Base-by-base conservation (phyloP, 2,329 filamentous ascomycete species). In the Tolypocladium nubicola region DNA sequence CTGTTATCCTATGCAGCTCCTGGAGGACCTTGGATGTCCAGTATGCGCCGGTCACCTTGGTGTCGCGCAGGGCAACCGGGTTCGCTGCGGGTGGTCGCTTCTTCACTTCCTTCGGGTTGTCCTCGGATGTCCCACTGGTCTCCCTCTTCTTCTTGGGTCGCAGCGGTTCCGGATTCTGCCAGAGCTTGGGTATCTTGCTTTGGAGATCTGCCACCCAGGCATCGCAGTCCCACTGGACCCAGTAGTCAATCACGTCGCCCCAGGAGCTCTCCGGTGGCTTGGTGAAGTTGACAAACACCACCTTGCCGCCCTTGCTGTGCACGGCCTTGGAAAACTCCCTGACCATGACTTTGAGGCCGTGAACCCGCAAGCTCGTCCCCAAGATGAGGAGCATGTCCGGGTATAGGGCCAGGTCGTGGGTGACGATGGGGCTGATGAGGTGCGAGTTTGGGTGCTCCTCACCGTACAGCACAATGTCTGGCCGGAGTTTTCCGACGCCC, bases 171-270 rank as follows among this genome's bases (percentile, higher is more conserved):
- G 76, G 75, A 0, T 78, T 77, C 57, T 81, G 70, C 83, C 84
- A 87, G 4, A 87, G 72, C 53, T 79, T 77, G 1, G 83, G 80
- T 57, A 85, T 78, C 56, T 81, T 79, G 54, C 72, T 70, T 59
- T 80, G 82, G 56, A 89, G 67, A 64, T 88, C 84, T 11, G 77
- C 70, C 1, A 89, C 85, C 86, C 86, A 90, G 4, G 82, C 82
- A 62, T 90, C 87, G 59, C 86, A 89, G 64, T 89, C 86, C 85
- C 85, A 88, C 61, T 87, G 79, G 1, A 90, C 79, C 82, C 86
- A 89, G 60, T 85, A 88, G 69, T 90, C 87, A 56, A 90, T 86
- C 0, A 88, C 73, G 56, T 88, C 86, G 1, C 85, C 82, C 87
- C 87, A 90, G 1, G 79, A 80, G 65, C 86, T 89, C 65, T 88